Conservation (phyloP, 257 asterid genomes). For the Striga asiatica region DNA sequence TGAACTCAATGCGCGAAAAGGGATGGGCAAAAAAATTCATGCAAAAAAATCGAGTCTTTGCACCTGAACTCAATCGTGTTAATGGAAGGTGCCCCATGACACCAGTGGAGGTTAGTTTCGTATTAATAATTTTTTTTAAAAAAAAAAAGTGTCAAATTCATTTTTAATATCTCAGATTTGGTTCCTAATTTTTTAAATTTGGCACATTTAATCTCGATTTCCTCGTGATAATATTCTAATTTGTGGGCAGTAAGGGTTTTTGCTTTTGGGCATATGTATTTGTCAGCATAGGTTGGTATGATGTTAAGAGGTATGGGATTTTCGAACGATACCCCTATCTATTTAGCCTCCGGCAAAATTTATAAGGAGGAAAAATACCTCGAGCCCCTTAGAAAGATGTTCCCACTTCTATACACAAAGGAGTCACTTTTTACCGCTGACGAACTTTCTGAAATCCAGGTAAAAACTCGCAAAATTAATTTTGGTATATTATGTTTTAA, state of each 20-base stretch:
- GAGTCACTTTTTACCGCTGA: conserved; percentile 59
- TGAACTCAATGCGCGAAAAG: conserved; percentile 52
- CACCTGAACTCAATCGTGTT: conserved; percentile 56
- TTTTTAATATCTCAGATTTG: no score
- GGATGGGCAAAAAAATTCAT: conserved; percentile 82
- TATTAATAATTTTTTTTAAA: no score
- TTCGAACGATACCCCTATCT: conserved; percentile 54
- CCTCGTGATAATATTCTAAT: not conserved
- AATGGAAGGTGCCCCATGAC: conserved; percentile 90
- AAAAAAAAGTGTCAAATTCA: not conserved
- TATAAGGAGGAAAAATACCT: conserved; percentile 51
- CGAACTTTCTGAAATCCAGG: conserved; percentile 67
- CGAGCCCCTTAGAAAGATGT: conserved; percentile 64
- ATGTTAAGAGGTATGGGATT: conserved; percentile 97
- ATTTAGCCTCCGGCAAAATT: conserved; percentile 75
- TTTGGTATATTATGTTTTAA: no score
- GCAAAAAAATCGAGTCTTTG: conserved; percentile 30
- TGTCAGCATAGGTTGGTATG: conserved; percentile 96
- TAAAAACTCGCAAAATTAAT: no score
- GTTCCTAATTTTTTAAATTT: no score
- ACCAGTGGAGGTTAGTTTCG: conserved; percentile 75
- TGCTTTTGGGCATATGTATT: conserved; percentile 25
- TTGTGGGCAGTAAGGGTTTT: conserved; percentile 24
- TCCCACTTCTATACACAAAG: conserved; percentile 69
- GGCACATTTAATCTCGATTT: not conserved